Evolutionary conservation across 1,284 basidiomycete species (phyloP), one percentile per base, ranked within the genome.

Genomic region (Trichosporon ovoides): DNA sequence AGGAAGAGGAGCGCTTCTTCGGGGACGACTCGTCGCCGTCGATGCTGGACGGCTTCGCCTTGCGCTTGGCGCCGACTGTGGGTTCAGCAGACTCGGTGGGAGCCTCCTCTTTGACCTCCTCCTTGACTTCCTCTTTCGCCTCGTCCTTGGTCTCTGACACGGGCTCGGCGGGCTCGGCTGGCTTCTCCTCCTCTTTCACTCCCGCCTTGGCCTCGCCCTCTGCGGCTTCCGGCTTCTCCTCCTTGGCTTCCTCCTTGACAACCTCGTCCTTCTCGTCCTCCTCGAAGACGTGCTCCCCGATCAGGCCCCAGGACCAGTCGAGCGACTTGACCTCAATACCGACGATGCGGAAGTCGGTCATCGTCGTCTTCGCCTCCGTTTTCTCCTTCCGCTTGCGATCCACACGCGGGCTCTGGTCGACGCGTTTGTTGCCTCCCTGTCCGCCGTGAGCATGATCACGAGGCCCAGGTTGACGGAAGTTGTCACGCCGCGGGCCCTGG

Each of bases 341-440:
- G 67, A 93, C 82, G 72, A 97, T 92, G 78, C 94, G 89, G 83
- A 96, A 97, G 79, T 96, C 93, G 49, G 92, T 95, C 70, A 96
- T 84, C 34, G 91, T 94, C 61, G 89, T 84, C 62, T 74, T 77
- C 83, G 79, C 88, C 83, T 76, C 91, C 62, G 68, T 69, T 31
- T 74, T 72, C 51, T 66, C 68, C 53, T 67, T 57, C 59, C 64
- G 57, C 50, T 61, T 62, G 58, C 63, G 60, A 52, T 68, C 59
- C 54, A 58, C 55, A 16, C 38, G 53, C 3, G 55, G 59, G 7
- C 56, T 46, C 38, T 46, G 53, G 48, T 53, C 43, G 50, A 36
- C 52, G n/a, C 59, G 57, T 33, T 35, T 50, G n/a, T 48, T 46
- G 52, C 13, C 37, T 10, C 22, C 34, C 20, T 19, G 52, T 38